Evolutionary conservation across 106 monocot genomes (phyloP).

Genomic region (Dendrobium huoshanense): DNA sequence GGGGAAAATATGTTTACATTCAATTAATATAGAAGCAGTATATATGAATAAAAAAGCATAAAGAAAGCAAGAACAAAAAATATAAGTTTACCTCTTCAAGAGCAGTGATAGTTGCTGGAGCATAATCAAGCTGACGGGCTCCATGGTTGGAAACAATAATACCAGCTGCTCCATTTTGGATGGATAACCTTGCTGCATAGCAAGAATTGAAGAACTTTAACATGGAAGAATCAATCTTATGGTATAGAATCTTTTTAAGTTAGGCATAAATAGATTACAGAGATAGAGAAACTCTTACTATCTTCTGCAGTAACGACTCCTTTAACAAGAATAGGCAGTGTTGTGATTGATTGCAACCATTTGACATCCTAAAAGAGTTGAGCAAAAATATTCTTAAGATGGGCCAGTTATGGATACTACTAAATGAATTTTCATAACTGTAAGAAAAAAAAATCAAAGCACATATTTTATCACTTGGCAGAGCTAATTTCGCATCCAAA

Average conservation of each 20-base stretch:
- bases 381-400: no score
- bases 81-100: constrained; percentile 46
- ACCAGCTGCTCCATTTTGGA: constrained; percentile 47
- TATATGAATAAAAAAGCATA: no score
- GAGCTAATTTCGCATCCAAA: no score
- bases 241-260: neutral
- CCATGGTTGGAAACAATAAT: constrained; percentile 76
- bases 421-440: no score
- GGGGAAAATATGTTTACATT: no score
- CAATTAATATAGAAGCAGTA: no score
- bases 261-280: neutral
- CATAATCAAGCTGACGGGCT: constrained; percentile 67
- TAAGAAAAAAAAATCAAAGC: no score
- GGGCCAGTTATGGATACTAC: no score
- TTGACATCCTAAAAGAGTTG: constrained; percentile 33
- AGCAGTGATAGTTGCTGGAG: constrained; percentile 44
- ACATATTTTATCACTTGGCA: no score
- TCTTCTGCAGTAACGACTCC: constrained; percentile 50
- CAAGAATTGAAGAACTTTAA: neutral
- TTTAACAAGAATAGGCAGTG: constrained; percentile 46
- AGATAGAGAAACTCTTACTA: constrained; percentile 16
- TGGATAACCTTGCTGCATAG: constrained; percentile 37
- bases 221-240: neutral
- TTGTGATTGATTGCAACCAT: constrained; percentile 51
- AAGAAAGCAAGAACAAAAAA: neutral